Percentiles rank a stretch among this genome's conserved stretches.
Conservation (phyloP, 2,329 filamentous ascomycete species). For the Aurifilum marmelostoma region DNA sequence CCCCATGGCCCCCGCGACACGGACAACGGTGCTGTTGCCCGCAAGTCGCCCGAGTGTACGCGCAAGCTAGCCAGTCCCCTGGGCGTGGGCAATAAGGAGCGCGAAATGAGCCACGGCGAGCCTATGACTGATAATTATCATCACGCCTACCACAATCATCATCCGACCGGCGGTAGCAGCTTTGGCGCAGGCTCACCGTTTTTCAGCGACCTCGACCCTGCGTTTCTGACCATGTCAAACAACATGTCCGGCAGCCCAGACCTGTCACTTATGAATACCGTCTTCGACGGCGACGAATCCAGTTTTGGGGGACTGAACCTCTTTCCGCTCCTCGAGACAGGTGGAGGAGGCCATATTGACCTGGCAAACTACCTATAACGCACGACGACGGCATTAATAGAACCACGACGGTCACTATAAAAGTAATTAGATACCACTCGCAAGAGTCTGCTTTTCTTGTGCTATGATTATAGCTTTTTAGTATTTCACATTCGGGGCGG, state of each 20-base stretch:
- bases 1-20: conserved; percentile 36
- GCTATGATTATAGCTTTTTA: neutral
- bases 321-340: conserved; percentile 54
- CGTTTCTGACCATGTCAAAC: conserved; percentile 37
- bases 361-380: conserved; percentile 44
- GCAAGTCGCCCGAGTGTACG: conserved; percentile 8
- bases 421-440: neutral
- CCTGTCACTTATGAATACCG: conserved; percentile 43
- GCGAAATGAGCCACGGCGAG: neutral
- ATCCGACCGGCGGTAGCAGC: conserved; percentile 7
- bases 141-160: neutral
- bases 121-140: neutral
- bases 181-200: conserved; percentile 37
- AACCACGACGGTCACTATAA: neutral
- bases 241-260: conserved; percentile 47
- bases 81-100: neutral
- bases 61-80: conserved; percentile 18
- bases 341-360: conserved; percentile 58
- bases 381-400: neutral
- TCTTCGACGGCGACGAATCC: conserved; percentile 47
- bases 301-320: conserved; percentile 50
- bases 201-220: conserved; percentile 42
- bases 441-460: neutral
- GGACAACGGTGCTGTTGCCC: neutral
- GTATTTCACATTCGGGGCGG: neutral